Evolutionary conservation across 129 eudicot species (phyloP).

Genomic region (Escallonia herrerae): DNA sequence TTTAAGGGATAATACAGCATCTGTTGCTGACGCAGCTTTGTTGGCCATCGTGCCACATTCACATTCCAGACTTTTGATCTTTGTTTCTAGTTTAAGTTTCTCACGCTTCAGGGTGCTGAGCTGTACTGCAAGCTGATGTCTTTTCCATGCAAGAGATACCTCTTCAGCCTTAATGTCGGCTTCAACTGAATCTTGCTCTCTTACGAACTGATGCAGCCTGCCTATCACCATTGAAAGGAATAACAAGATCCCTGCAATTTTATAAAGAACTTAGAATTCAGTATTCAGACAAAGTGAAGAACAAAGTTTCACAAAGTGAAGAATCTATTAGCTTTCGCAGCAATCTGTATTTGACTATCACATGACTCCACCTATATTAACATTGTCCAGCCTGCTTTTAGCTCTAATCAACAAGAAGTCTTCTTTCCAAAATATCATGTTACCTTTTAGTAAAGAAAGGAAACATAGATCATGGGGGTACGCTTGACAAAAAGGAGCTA

Average conservation of each 20-base stretch:
- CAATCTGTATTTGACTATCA: no score
- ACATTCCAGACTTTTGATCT: constrained; percentile 16
- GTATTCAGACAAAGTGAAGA: no score
- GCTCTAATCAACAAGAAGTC: no score
- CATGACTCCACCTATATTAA: no score
- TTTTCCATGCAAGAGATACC: not conserved
- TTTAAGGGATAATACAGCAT: constrained; percentile 10
- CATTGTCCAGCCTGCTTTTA: no score
- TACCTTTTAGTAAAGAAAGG: no score
- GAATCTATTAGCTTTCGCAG: no score
- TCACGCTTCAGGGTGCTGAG: constrained; percentile 8
- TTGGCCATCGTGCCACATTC: constrained; percentile 12
- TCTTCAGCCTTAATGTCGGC: constrained; percentile 14
- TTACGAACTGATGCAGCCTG: constrained; percentile 15
- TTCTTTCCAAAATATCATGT: no score
- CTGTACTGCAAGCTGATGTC: constrained; percentile 4
- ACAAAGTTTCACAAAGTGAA: no score
- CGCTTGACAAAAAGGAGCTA: no score
- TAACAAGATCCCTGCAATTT: constrained; percentile 25
- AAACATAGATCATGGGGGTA: no score
- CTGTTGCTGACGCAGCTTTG: constrained; percentile 3
- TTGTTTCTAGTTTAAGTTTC: constrained; percentile 11
- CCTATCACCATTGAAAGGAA: constrained; percentile 23
- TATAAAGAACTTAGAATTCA: not conserved
- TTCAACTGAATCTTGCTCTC: constrained; percentile 19